Evolutionary conservation across 306 rosid species (phyloP).

Genomic region (Prunus armeniaca): DNA sequence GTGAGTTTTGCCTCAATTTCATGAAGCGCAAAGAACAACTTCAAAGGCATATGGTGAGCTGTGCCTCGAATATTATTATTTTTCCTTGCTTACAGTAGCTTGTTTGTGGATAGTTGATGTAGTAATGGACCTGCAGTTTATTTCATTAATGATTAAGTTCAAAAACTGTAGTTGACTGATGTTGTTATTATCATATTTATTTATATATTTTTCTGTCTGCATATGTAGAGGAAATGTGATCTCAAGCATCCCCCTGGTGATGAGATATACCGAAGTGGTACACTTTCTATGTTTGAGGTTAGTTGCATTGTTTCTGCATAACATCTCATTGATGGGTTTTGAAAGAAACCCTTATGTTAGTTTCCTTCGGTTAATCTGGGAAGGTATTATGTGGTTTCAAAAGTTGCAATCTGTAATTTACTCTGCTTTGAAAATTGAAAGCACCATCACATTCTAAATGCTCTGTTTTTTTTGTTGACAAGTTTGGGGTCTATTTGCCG

Average conservation of each 20-base stretch:
- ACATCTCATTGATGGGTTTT: background rate
- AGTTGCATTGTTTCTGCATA: slow-evolving; percentile 12
- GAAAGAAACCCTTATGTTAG: background rate
- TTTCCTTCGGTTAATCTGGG: background rate
- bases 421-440: background rate
- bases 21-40: slow-evolving; percentile 99
- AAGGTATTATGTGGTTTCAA: background rate
- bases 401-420: background rate
- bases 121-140: background rate
- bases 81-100: slow-evolving; percentile 14
- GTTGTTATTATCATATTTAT: background rate
- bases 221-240: slow-evolving; percentile 87
- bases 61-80: slow-evolving; percentile 23
- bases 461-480: background rate
- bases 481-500: background rate
- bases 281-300: slow-evolving; percentile 99
- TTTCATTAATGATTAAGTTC: background rate
- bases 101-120: slow-evolving; percentile 10
- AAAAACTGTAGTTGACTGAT: background rate
- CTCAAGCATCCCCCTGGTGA: slow-evolving; percentile 99
- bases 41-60: slow-evolving; percentile 99
- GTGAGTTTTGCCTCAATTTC: slow-evolving; percentile 99
- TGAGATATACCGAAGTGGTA: slow-evolving; percentile 94
- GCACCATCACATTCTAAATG: background rate
- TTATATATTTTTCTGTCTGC: slow-evolving; percentile 15